Base-by-base conservation (phyloP, 73 alveolate species). In the Effrenium voratum region DNA sequence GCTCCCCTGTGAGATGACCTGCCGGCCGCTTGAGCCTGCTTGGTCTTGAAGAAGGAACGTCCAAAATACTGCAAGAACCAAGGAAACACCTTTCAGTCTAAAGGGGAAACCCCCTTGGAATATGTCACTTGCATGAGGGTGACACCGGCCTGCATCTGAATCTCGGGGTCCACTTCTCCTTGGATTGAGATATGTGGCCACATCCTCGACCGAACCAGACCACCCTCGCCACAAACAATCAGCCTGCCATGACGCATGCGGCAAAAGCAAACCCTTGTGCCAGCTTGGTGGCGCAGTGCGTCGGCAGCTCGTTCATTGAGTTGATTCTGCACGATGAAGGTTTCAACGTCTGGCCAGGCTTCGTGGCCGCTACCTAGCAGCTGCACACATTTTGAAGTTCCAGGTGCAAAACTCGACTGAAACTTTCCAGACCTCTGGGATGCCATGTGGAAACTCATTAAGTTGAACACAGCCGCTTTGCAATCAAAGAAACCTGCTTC, bases 231-330 rank as follows among this genome's bases (percentile, higher is more conserved):
- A n/a, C n/a, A n/a, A n/a, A n/a, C n/a, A n/a, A n/a, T n/a, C n/a
- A n/a, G n/a, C n/a, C n/a, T n/a, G n/a, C n/a, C n/a, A n/a, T n/a
- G n/a, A n/a, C n/a, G n/a, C n/a, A n/a, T n/a, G n/a, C n/a, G n/a
- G n/a, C n/a, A n/a, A n/a, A n/a, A n/a, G n/a, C n/a, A n/a, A n/a
- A n/a, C n/a, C n/a, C n/a, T n/a, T n/a, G n/a, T n/a, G 45, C 49
- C 46, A 30, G 52, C 38, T 30, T 16, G 43, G 95, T 34, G 13
- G 5, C 95, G 46, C n/a, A 87, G 84, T 50, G 95, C 95, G 5
- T 87, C 95, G 10, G 95, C 95, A 2, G 95, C 95, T 22, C 95
- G 83, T 4, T 87, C 95, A 40, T 87, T 87, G 59, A 87, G 95
- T 38, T 66, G 59, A 32, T 87, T 63, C 59, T 87, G 85, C 10